phyloP scores from a whole-genome alignment of 208 protist genomes.

The Trypanosoma grayi region DNA sequence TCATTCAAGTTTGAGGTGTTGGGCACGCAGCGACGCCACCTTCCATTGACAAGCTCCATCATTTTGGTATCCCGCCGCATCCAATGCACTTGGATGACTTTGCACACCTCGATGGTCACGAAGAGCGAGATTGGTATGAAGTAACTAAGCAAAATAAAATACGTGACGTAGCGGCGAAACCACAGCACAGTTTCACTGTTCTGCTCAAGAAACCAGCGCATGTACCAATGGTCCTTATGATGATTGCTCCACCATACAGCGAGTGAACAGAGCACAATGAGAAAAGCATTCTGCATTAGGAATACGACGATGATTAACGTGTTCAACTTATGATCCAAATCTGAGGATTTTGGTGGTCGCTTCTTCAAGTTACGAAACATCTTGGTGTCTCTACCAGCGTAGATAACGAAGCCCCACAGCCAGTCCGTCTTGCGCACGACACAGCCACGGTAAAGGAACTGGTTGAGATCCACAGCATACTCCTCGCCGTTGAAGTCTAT shows the following conservation, averaged over 20 bases:
- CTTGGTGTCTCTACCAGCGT: conserved; percentile 91
- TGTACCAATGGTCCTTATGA: conserved; percentile 64
- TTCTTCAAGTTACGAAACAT: conserved; percentile 90
- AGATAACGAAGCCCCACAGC: conserved; percentile 92
- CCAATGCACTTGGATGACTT: conserved; percentile 89
- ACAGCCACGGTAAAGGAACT: conserved; percentile 91
- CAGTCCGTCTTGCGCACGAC: conserved; percentile 91
- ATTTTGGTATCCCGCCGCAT: conserved; percentile 82
- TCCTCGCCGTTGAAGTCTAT: conserved; percentile 55
- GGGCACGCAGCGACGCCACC: conserved; percentile 65
- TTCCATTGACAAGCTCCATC: conserved; percentile 74
- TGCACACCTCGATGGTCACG: conserved; percentile 90
- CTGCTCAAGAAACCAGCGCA: conserved; percentile 56
- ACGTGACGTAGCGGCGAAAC: conserved; percentile 81
- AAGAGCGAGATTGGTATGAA: conserved; percentile 93
- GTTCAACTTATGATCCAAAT: conserved; percentile 85
- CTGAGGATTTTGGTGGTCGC: conserved; percentile 83
- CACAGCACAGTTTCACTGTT: conserved; percentile 37
- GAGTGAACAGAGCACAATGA: conserved; percentile 70
- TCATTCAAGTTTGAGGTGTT: conserved; percentile 94
- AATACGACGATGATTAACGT: conserved; percentile 77
- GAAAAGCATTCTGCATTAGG: conserved; percentile 65
- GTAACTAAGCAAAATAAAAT: conserved; percentile 90
- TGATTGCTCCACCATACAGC: conserved; percentile 52
- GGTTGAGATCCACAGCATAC: conserved; percentile 59